Conservation (phyloP, 495 filamentous ascomycete species). For the Copromyces sp. region DNA sequence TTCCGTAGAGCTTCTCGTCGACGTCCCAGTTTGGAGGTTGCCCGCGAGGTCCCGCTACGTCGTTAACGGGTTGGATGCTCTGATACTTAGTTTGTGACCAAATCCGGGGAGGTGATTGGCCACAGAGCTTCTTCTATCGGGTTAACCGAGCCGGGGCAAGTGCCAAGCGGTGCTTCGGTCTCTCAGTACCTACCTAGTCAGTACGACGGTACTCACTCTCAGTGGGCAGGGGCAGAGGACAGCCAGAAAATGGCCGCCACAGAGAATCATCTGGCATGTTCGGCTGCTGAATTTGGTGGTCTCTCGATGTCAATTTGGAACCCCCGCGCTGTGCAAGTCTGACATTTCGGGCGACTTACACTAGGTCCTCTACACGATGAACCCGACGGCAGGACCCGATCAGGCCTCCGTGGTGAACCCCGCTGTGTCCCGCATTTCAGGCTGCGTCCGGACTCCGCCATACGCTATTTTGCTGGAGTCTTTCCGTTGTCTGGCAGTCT, state of each 20-base stretch:
- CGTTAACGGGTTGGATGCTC: background rate
- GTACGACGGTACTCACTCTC: background rate
- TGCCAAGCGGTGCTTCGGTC: background rate
- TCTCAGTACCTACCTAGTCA: background rate
- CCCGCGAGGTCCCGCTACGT: background rate
- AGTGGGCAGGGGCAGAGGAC: background rate
- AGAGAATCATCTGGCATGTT: background rate
- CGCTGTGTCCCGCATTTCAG: background rate
- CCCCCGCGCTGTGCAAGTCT: background rate
- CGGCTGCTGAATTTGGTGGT: background rate
- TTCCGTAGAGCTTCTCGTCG: background rate
- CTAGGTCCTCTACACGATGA: background rate
- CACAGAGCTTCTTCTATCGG: background rate
- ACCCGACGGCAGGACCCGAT: background rate
- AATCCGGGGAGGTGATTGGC: background rate
- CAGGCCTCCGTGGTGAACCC: background rate
- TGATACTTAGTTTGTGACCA: background rate
- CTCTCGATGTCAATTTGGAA: background rate
- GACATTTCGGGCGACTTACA: background rate
- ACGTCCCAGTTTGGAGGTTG: background rate
- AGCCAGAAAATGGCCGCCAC: background rate
- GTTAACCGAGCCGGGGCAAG: background rate
- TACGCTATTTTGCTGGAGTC: background rate
- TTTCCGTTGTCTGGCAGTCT: background rate
- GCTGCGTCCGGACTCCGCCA: background rate